These are phyloP conservation scores for Fibroporia radiculosa DNA, from an alignment of 768 basidiomycete species.

Conservation along the genomic window DNA sequence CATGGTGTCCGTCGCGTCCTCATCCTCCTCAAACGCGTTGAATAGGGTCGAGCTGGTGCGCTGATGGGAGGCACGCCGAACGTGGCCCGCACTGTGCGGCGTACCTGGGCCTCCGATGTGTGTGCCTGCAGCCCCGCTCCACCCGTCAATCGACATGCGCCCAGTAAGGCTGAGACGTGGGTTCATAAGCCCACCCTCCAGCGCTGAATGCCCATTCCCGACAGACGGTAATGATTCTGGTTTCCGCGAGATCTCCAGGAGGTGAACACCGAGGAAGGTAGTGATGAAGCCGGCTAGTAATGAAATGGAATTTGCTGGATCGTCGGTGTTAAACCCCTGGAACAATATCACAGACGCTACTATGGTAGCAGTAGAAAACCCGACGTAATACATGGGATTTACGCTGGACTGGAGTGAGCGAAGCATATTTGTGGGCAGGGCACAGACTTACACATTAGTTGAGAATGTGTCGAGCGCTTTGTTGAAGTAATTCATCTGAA, in stretches of 20 bases:
- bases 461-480: conserved; percentile 96
- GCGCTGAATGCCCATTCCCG: conserved; percentile 38
- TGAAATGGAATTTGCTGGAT: conserved; percentile 74
- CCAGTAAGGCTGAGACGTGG: conserved; percentile 78
- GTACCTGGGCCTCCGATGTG: conserved; percentile 20
- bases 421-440: not conserved
- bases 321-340: conserved; percentile 92
- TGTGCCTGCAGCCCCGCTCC: conserved; percentile 38
- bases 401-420: conserved; percentile 43
- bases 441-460: conserved; percentile 80
- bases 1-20: conserved; percentile 41
- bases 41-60: conserved; percentile 61
- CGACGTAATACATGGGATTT: conserved; percentile 97
- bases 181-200: conserved; percentile 65
- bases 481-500: conserved; percentile 97
- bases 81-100: conserved; percentile 38
- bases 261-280: conserved; percentile 96
- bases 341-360: conserved; percentile 94
- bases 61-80: conserved; percentile 58
- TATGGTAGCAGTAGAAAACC: conserved; percentile 90
- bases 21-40: conserved; percentile 63
- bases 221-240: conserved; percentile 36
- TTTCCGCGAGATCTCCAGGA: conserved; percentile 74
- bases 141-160: conserved; percentile 73
- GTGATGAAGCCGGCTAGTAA: conserved; percentile 85